Base-by-base conservation (phyloP, 2,329 filamentous ascomycete species). In the Penicillium sp. region DNA sequence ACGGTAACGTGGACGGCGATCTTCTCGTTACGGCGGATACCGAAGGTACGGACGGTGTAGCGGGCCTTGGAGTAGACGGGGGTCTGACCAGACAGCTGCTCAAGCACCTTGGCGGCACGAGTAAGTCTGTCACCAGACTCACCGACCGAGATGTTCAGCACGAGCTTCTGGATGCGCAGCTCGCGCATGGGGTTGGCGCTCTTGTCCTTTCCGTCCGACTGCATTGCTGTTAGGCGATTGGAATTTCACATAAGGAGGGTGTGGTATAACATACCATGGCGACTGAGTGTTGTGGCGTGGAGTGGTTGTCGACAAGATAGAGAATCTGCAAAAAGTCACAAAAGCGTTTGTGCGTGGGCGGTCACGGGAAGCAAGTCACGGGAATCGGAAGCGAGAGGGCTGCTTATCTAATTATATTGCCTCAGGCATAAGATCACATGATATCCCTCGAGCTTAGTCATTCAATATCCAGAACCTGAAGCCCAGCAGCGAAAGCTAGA, bases 11-110 rank as follows among this genome's bases (percentile, higher is more conserved):
- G 94, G 71, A 99, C 94, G 69, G 94, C 84, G 77, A 99, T 99
- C 90, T 97, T 97, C 82, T 99, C 94, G 90, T 99, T 99, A 92
- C 94, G 93, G 81, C 94, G 93, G 87, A 99, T 99, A 89, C 94
- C 94, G 83, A 99, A 99, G 77, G 93, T 97, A 85, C 94, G 93
- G 87, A 99, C 94, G 71, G 94, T 99, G 89, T 97, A 99, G 77
- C 94, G 91, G 81, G 94, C 94, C 90, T 99, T 99, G 92, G 91
- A 96, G 92, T 99, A 99, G 83, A 99, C 94, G 73, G 94, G 94
- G 72, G 94, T 97, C 86, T 99, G 94, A 92, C 94, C 94, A 81
- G 87, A 91, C 79, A 99, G 86, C 87, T 99, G 94, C 86, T 99
- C 94, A 73, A 99, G 87, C 87, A 99, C 94, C 88, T 99, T 99